Conservation (phyloP, 805 yeast genomes). For the Metschnikowia kofuensis region DNA sequence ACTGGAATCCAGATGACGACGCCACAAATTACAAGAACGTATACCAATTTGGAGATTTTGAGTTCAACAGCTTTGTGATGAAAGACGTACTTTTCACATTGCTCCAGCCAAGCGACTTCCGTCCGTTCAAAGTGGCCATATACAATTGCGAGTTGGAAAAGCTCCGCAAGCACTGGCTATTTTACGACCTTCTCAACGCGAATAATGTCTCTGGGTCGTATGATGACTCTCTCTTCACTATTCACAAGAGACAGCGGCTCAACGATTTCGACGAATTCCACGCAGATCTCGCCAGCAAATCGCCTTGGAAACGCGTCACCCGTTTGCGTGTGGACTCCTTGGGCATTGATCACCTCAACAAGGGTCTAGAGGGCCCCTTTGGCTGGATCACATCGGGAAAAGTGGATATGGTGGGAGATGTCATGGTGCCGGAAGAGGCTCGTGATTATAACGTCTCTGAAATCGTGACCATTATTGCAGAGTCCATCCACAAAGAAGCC, state of each 20-base stretch:
- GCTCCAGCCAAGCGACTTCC: constrained; percentile 74
- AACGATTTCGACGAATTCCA: constrained; percentile 37
- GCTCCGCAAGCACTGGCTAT: constrained; percentile 89
- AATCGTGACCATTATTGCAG: constrained; percentile 47
- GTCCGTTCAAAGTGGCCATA: constrained; percentile 85
- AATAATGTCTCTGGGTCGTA: constrained; percentile 84
- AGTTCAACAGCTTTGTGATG: constrained; percentile 75
- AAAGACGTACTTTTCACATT: constrained; percentile 83
- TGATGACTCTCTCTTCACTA: constrained; percentile 89
- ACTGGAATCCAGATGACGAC: constrained; percentile 78
- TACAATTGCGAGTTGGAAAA: constrained; percentile 78
- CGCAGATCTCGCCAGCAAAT: constrained; percentile 14
- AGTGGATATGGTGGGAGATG: constrained; percentile 92
- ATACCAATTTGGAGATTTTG: constrained; percentile 87
- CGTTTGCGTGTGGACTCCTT: constrained; percentile 82
- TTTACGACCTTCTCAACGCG: constrained; percentile 82
- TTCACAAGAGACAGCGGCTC: constrained; percentile 70
- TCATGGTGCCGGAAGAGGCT: constrained; percentile 69
- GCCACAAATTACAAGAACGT: constrained; percentile 76
- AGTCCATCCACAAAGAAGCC: constrained; percentile 48
- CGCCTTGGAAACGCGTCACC: constrained; percentile 60
- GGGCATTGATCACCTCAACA: constrained; percentile 82
- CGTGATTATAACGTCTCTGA: constrained; percentile 48
- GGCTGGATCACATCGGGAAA: constrained; percentile 95
- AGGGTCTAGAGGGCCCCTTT: constrained; percentile 90